These are phyloP conservation scores for Verruconis gallopava DNA, from an alignment of 2,329 filamentous ascomycete genomes.

Conservation along the genomic window DNA sequence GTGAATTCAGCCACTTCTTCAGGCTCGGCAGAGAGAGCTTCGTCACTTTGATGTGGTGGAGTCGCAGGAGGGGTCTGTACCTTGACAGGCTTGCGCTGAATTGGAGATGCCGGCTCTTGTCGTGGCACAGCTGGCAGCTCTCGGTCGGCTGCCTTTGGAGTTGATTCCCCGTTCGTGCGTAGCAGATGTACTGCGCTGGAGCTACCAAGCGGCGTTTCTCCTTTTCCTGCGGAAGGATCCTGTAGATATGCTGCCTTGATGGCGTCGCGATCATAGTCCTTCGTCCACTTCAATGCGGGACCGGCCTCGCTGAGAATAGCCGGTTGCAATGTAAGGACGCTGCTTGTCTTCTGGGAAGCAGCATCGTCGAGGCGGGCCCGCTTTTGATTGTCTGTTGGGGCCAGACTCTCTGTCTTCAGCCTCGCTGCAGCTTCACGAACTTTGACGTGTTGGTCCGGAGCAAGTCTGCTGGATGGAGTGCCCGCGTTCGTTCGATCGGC, in stretches of 20 bases:
- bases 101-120: constrained; percentile 11
- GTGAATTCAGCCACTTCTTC: constrained; percentile 15
- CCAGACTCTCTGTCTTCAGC: constrained; percentile 53
- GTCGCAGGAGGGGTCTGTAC: constrained; percentile 8
- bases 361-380: constrained; percentile 40
- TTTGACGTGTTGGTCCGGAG: constrained; percentile 79
- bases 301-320: constrained; percentile 76
- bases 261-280: constrained; percentile 80
- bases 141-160: constrained; percentile 19
- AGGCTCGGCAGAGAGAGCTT: not conserved
- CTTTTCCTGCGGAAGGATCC: constrained; percentile 59
- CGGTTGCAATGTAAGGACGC: constrained; percentile 77
- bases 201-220: constrained; percentile 35
- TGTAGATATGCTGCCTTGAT: constrained; percentile 78
- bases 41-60: constrained; percentile 17
- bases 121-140: constrained; percentile 31
- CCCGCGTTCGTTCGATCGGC: constrained; percentile 37
- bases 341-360: constrained; percentile 63
- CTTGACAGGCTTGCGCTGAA: constrained; percentile 12
- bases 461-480: constrained; percentile 62
- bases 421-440: constrained; percentile 85
- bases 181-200: constrained; percentile 13
- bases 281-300: constrained; percentile 94
- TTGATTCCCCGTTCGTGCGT: constrained; percentile 2
- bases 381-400: constrained; percentile 42